Evolutionary conservation across 2,329 filamentous ascomycete genomes (phyloP), one percentile per base, ranked within the genome.

Genomic region (Ramularia endophylla): DNA sequence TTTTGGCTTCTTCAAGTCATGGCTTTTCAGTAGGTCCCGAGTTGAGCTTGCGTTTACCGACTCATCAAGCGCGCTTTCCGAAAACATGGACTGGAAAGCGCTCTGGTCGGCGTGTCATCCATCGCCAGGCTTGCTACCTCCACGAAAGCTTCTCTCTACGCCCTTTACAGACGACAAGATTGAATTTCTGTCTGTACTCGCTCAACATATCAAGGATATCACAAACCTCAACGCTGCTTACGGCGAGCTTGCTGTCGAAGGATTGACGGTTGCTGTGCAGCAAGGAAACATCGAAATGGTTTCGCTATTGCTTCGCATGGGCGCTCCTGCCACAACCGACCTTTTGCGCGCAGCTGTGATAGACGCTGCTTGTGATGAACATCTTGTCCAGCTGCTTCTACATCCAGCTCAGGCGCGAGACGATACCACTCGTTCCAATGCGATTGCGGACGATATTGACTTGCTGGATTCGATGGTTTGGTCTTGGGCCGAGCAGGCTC

Each of bases 391-490:
- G 16, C 54, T 53, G 34, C 40, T 60, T 2, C 11, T 2, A 33
- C n/a, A n/a, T n/a, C n/a, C n/a, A n/a, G n/a, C n/a, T n/a, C n/a
- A n/a, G n/a, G n/a, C n/a, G n/a, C n/a, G n/a, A n/a, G n/a, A n/a
- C n/a, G n/a, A n/a, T n/a, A n/a, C n/a, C n/a, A n/a, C n/a, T n/a
- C n/a, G n/a, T n/a, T n/a, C n/a, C n/a, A n/a, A n/a, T n/a, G n/a
- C 36, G 31, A 35, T 15, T n/a, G n/a, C n/a, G n/a, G 38, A 32
- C 19, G 36, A 36, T 8, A 29, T 63, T n/a, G 58, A 62, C 31
- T 46, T 56, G 20, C 53, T 62, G 11, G 59, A 63, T 43, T 51
- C 57, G 18, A 38, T 46, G 15, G 29, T 64, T n/a, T 64, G 60
- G 61, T 36, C 50, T 12, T 63, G 60, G 61, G 57, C 58, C 3